Conservation (phyloP, 208 protist genomes). For the Eutreptiella sp. region DNA sequence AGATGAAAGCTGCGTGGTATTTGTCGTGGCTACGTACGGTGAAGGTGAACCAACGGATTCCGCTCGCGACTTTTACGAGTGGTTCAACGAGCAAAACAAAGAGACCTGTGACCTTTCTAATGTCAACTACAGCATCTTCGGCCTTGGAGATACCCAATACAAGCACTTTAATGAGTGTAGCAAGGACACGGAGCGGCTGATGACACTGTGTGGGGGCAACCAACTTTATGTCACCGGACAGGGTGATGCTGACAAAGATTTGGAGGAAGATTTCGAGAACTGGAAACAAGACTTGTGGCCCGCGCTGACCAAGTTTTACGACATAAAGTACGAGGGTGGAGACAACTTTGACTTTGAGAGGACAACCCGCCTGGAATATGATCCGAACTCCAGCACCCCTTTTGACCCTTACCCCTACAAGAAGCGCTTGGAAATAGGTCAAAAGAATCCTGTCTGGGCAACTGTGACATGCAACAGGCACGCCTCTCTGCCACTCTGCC, state of each 20-base stretch:
- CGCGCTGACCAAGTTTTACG: slow-evolving; percentile 28
- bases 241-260: slow-evolving; percentile 55
- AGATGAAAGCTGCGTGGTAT: slow-evolving; percentile 39
- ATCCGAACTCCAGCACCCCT: neutral
- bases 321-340: slow-evolving; percentile 3
- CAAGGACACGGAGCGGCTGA: slow-evolving; percentile 37
- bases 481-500: too few relatives aligned
- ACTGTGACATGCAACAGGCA: slow-evolving; percentile 47
- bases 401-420: slow-evolving; percentile 55
- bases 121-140: slow-evolving; percentile 77
- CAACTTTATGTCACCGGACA: slow-evolving; percentile 42
- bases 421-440: slow-evolving; percentile 72
- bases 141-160: slow-evolving; percentile 89
- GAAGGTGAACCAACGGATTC: slow-evolving; percentile 76
- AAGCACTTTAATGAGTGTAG: slow-evolving; percentile 80
- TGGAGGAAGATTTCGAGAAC: slow-evolving; percentile 61
- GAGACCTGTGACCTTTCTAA: too few relatives aligned
- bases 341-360: slow-evolving; percentile 1
- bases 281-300: slow-evolving; percentile 59
- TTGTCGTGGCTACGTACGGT: slow-evolving; percentile 65
- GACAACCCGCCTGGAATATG: slow-evolving; percentile 5
- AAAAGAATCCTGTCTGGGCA: slow-evolving; percentile 69
- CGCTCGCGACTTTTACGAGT: slow-evolving; percentile 51
- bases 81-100: too few relatives aligned
- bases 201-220: slow-evolving; percentile 43